Conservation (phyloP, 2,329 filamentous ascomycete genomes). For the Aspergillus sp. region DNA sequence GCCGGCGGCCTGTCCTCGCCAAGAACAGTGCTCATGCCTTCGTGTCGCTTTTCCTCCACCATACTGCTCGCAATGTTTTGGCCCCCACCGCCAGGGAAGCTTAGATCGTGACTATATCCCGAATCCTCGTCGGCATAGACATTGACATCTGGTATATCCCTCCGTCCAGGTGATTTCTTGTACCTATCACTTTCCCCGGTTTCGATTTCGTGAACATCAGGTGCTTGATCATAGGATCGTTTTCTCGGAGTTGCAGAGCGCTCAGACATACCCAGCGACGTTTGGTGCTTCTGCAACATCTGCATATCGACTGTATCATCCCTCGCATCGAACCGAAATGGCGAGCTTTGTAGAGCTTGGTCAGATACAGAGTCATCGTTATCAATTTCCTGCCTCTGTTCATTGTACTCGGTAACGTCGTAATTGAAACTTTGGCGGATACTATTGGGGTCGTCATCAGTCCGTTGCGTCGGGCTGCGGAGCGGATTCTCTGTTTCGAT, state of each 20-base stretch:
- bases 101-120: conserved; percentile 22
- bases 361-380: conserved; percentile 25
- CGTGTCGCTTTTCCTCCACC: conserved; percentile 39
- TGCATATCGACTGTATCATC: conserved; percentile 36
- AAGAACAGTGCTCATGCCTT: conserved; percentile 45
- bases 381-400: conserved; percentile 17
- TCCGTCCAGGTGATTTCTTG: conserved; percentile 28
- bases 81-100: conserved; percentile 5
- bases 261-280: conserved; percentile 12
- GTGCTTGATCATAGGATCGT: conserved; percentile 23
- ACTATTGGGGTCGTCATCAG: conserved; percentile 17
- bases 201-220: conserved; percentile 14
- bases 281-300: conserved; percentile 19
- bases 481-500: conserved; percentile 22
- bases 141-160: conserved; percentile 23
- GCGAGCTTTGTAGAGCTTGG: conserved; percentile 34
- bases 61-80: conserved; percentile 35
- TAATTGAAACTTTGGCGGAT: conserved; percentile 13
- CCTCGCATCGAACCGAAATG: conserved; percentile 34
- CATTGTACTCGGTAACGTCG: conserved; percentile 18
- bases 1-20: conserved; percentile 25
- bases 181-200: conserved; percentile 20
- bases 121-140: conserved; percentile 30
- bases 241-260: conserved; percentile 22
- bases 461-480: conserved; percentile 30